phyloP scores from a whole-genome alignment of 169 alveolate species.

The Amoebophrya sp. region DNA sequence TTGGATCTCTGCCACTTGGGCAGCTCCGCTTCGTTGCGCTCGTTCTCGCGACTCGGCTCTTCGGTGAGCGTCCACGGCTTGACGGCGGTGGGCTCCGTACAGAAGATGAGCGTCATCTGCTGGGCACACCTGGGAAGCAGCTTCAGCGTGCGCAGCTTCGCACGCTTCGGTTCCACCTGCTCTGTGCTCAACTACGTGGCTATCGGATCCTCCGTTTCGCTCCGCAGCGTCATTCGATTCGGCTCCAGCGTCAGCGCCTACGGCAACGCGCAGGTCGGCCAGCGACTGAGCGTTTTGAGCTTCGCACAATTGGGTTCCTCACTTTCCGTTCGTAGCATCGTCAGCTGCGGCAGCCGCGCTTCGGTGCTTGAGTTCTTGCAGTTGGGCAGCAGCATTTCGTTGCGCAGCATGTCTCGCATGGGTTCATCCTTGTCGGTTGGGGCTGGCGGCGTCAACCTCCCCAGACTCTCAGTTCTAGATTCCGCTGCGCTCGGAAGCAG shows the following conservation, averaged over 20 bases:
- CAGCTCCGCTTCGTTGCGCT: conserved; percentile 22
- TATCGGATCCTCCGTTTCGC: no score
- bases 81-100: not conserved
- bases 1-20: not conserved
- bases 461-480: not conserved
- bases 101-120: not conserved
- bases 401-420: not conserved
- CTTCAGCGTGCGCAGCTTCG: no score
- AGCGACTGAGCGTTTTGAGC: no score
- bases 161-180: not conserved
- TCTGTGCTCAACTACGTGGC: no score
- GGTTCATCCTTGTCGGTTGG: not conserved
- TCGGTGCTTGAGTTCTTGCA: not conserved
- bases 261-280: no score
- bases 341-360: no score
- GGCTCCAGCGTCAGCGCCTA: no score
- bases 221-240: no score
- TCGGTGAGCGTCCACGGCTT: conserved; percentile 19
- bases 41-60: conserved; percentile 28
- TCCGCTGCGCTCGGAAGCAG: not conserved
- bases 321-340: no score
- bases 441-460: not conserved
- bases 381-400: not conserved
- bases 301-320: no score
- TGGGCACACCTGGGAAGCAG: conserved; percentile 25